Evolutionary conservation across 2,329 filamentous ascomycete species (phyloP).

Genomic region (Thielaviopsis euricoi): DNA sequence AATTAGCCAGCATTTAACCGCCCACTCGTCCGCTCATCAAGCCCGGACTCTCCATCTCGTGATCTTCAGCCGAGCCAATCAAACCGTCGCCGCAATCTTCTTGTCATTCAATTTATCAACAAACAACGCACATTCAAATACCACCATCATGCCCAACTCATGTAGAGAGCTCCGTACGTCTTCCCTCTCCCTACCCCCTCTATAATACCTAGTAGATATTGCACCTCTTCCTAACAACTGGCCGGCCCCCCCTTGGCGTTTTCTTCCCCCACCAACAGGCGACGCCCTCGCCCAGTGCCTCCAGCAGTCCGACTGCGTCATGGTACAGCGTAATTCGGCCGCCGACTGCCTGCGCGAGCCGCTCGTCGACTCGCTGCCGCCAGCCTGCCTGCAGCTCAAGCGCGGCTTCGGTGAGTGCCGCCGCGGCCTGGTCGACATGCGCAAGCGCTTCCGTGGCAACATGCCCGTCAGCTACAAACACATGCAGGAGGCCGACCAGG

Average conservation of each 20-base stretch:
- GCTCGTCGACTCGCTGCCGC: slow-evolving; percentile 65
- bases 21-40: neutral
- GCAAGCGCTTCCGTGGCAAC: slow-evolving; percentile 93
- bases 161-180: slow-evolving; percentile 88
- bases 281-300: slow-evolving; percentile 87
- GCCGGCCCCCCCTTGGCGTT: no score
- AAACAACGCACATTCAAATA: neutral
- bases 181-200: neutral
- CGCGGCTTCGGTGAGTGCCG: slow-evolving; percentile 92
- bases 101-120: slow-evolving; percentile 2
- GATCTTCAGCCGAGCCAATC: neutral
- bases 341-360: slow-evolving; percentile 77
- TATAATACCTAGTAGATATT: no score
- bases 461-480: slow-evolving; percentile 56
- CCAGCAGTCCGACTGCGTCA: slow-evolving; percentile 90
- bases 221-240: slow-evolving; percentile 1
- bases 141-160: slow-evolving; percentile 65
- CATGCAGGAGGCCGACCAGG: slow-evolving; percentile 43
- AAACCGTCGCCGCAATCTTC: slow-evolving; percentile 1
- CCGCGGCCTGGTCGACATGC: slow-evolving; percentile 94
- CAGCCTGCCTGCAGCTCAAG: slow-evolving; percentile 80
- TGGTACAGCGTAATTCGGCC: slow-evolving; percentile 74
- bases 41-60: neutral
- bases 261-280: slow-evolving; percentile 35
- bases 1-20: neutral